These are phyloP conservation scores for Chlorella sorokiniana DNA, from an alignment of 139 green algal genomes.

Conservation along the genomic window DNA sequence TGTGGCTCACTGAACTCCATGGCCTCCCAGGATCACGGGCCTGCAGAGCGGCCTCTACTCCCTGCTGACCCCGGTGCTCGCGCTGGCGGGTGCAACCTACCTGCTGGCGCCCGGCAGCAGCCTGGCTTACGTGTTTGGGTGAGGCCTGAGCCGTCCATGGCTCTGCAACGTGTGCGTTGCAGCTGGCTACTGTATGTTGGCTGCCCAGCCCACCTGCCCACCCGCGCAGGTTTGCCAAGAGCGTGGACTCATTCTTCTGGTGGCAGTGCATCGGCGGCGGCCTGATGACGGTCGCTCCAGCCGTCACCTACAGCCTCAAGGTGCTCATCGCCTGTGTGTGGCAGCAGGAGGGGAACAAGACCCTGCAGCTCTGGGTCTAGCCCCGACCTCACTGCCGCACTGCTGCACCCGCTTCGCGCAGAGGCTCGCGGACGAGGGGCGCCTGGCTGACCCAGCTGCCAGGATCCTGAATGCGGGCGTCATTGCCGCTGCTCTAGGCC, in stretches of 20 bases:
- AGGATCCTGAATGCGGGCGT: constrained; percentile 34
- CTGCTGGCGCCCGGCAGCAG: constrained; percentile 19
- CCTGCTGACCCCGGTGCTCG: constrained; percentile 25
- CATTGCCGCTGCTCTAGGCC: neutral
- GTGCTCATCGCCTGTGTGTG: neutral
- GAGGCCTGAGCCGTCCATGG: neutral
- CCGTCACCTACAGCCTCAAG: constrained; percentile 42
- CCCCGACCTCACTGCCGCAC: neutral
- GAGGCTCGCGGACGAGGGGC: constrained; percentile 22
- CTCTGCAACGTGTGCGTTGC: neutral
- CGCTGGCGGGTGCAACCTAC: constrained; percentile 37
- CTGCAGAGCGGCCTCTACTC: constrained; percentile 35
- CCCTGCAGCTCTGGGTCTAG: no score
- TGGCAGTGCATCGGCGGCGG: constrained; percentile 36
- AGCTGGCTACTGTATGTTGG: neutral
- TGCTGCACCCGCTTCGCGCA: neutral
- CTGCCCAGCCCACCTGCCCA: neutral
- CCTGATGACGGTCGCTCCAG: constrained; percentile 30
- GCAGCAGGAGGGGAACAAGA: no score
- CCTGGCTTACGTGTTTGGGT: constrained; percentile 29
- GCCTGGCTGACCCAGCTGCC: neutral
- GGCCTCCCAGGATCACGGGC: constrained; percentile 29
- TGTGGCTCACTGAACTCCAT: no score
- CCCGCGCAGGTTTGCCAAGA: constrained; percentile 29
- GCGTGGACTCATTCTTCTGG: constrained; percentile 27